Percentiles rank a stretch among this genome's conserved stretches.
Conservation (phyloP, 2,329 filamentous ascomycete species). For the Tolypocladium endophyticum region DNA sequence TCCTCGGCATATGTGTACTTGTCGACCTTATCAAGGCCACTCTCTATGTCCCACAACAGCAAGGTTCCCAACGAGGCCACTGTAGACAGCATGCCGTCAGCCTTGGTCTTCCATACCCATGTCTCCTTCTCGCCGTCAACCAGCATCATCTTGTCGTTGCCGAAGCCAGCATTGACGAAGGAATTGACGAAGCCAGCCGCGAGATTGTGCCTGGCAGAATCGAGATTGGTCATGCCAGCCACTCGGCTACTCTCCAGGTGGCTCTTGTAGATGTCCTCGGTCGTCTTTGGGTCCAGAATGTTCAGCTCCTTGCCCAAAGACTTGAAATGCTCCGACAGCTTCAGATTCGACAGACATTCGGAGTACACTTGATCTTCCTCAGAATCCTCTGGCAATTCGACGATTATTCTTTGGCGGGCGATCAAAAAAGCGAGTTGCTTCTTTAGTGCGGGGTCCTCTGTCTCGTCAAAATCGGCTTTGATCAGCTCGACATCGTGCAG, state of each 20-base stretch:
- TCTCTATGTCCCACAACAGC: constrained; percentile 87
- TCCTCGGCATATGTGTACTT: constrained; percentile 83
- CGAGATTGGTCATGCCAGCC: constrained; percentile 84
- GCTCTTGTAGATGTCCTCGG: constrained; percentile 98
- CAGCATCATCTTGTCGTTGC: constrained; percentile 96
- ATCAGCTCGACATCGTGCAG: constrained; percentile 83
- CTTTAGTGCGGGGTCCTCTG: constrained; percentile 71
- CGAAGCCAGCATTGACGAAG: constrained; percentile 92
- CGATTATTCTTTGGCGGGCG: constrained; percentile 78
- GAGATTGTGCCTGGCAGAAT: constrained; percentile 91
- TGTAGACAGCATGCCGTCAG: constrained; percentile 94
- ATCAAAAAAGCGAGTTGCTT: constrained; percentile 93
- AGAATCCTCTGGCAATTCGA: constrained; percentile 56
- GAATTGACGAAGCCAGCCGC: constrained; percentile 94
- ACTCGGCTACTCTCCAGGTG: constrained; percentile 93
- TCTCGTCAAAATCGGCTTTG: constrained; percentile 67
- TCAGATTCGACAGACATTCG: constrained; percentile 80
- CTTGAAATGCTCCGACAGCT: constrained; percentile 87
- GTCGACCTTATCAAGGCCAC: constrained; percentile 86
- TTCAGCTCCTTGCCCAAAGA: constrained; percentile 90
- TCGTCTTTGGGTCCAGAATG: constrained; percentile 90
- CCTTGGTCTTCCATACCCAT: constrained; percentile 99
- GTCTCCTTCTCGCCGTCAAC: constrained; percentile 78
- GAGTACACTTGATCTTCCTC: constrained; percentile 64
- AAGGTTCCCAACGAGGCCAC: constrained; percentile 88